A percentile compares a stretch with the other conserved stretches of the same genome.
phyloP scores from a whole-genome alignment of 1,284 basidiomycete genomes.

The Stygiomarasmius scandens region DNA sequence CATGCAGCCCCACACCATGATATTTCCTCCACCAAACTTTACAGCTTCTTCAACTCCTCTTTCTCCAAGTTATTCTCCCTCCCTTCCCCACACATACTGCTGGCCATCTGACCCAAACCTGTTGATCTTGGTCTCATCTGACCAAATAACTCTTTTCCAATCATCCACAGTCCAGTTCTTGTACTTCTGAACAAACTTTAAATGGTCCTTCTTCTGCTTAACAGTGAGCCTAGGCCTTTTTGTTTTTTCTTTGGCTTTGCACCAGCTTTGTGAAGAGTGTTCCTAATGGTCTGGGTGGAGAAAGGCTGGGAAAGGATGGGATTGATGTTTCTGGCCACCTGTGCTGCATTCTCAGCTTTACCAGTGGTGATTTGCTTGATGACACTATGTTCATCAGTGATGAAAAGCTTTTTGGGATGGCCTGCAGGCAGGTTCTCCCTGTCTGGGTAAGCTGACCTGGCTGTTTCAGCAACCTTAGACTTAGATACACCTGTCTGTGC shows the following conservation, averaged over 20 bases:
- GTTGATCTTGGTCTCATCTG: slow-evolving; percentile 37
- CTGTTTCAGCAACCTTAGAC: neutral
- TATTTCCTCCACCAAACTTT: slow-evolving; percentile 34
- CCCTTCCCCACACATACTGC: slow-evolving; percentile 27
- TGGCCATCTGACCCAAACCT: slow-evolving; percentile 35
- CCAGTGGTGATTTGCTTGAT: neutral
- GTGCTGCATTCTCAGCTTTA: neutral
- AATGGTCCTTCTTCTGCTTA: slow-evolving; percentile 18
- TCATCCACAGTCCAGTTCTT: slow-evolving; percentile 28
- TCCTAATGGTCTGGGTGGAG: slow-evolving; percentile 1
- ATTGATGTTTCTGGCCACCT: slow-evolving; percentile 12
- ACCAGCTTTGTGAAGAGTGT: neutral
- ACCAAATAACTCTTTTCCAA: slow-evolving; percentile 31
- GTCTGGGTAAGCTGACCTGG: neutral
- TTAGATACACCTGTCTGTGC: neutral
- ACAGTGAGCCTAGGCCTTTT: slow-evolving; percentile 18
- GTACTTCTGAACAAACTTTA: slow-evolving; percentile 25
- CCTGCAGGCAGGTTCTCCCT: slow-evolving; percentile 1
- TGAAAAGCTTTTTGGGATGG: neutral
- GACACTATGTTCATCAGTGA: neutral
- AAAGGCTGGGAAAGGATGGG: slow-evolving; percentile 2
- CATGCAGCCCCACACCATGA: slow-evolving; percentile 40
- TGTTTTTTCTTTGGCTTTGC: neutral
- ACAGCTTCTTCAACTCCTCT: slow-evolving; percentile 1
- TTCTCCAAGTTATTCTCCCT: slow-evolving; percentile 14